Evolutionary conservation across 2,329 filamentous ascomycete genomes (phyloP).

Genomic region (Aspergillus tanneri): DNA sequence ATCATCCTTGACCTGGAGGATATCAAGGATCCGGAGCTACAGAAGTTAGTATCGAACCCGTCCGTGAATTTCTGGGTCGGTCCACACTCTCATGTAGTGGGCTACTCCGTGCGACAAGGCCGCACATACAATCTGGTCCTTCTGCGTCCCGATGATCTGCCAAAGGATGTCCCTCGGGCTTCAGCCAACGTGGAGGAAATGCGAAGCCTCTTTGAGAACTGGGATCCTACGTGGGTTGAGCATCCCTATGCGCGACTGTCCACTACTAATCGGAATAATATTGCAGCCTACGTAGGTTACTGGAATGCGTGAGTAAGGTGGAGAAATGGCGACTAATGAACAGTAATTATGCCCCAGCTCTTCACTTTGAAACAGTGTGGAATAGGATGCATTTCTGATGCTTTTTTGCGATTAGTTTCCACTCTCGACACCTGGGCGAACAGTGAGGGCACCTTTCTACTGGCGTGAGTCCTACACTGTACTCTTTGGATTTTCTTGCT

Average conservation of each 20-base stretch:
- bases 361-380: too few species aligned
- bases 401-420: too few species aligned
- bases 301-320: conserved; percentile 56
- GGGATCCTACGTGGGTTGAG: conserved; percentile 61
- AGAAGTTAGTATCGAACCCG: conserved; percentile 54
- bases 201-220: conserved; percentile 58
- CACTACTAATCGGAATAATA: too few species aligned
- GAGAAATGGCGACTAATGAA: conserved; percentile 70
- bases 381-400: too few species aligned
- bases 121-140: conserved; percentile 66
- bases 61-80: conserved; percentile 64
- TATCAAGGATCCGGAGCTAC: conserved; percentile 52
- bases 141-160: conserved; percentile 63
- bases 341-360: conserved; percentile 9
- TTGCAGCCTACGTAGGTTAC: conserved; percentile 38
- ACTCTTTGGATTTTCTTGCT: too few species aligned
- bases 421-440: too few species aligned
- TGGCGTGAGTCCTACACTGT: too few species aligned
- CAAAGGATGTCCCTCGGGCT: conserved; percentile 52
- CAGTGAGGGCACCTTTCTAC: too few species aligned
- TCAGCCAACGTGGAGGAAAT: conserved; percentile 61
- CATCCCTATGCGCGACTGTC: too few species aligned
- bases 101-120: conserved; percentile 58
- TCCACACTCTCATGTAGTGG: conserved; percentile 60
- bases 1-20: conserved; percentile 56